These are phyloP conservation scores for Echinochloa phyllopogon DNA, from an alignment of 176 grass and related monocot genomes.

Conservation along the genomic window DNA sequence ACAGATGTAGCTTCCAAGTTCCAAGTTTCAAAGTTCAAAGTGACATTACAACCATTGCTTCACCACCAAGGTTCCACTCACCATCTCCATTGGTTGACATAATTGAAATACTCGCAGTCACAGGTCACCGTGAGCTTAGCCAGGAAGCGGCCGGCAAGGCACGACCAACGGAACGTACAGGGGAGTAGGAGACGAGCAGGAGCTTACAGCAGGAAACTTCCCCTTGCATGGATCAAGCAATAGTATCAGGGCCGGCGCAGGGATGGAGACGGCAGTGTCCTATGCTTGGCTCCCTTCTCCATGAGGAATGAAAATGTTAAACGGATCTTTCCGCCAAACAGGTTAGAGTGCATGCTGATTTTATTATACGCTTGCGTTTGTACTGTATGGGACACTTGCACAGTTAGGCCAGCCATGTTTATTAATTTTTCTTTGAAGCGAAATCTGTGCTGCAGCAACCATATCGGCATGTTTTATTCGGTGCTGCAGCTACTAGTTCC, in stretches of 20 bases:
- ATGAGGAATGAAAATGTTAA: conserved; percentile 18
- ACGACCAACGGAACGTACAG: conserved; percentile 18
- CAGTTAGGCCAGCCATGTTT: not conserved
- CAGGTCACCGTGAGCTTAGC: not conserved
- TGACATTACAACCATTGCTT: not conserved
- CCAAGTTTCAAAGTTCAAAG: conserved; percentile 18
- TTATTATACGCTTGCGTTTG: no score
- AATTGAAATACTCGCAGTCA: conserved; percentile 17
- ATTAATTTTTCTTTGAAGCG: no score
- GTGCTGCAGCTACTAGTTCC: not conserved
- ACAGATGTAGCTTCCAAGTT: conserved; percentile 21
- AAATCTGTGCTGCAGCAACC: no score
- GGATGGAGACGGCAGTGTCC: conserved; percentile 41
- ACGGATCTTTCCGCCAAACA: conserved; percentile 37
- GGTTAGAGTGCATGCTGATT: not conserved
- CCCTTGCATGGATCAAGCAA: conserved; percentile 13
- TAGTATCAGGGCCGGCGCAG: conserved; percentile 23
- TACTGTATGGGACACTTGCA: not conserved
- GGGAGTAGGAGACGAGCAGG: conserved; percentile 27
- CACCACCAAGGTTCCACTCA: not conserved
- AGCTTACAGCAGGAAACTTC: conserved; percentile 29
- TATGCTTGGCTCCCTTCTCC: conserved; percentile 45
- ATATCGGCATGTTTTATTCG: not conserved
- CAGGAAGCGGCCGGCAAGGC: conserved; percentile 6
- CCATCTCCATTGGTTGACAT: not conserved